Percentiles rank a stretch among this genome's conserved stretches.
Evolutionary conservation across 192 early-diverging fungal genomes (phyloP).

Genomic region (Coemansia javaensis): DNA sequence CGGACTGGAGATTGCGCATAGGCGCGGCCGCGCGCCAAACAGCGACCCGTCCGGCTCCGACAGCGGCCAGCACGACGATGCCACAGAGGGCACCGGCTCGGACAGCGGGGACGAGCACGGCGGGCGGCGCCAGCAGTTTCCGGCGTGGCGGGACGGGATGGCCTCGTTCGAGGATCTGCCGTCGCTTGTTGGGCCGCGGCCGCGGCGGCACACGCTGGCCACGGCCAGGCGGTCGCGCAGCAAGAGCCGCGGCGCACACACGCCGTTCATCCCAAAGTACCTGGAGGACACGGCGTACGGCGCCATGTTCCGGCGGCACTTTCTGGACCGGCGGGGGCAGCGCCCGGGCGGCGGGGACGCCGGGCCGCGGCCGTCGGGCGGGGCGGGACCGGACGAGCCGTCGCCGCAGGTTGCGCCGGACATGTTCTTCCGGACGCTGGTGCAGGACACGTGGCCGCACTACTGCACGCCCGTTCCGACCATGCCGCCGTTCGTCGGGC

Average conservation of each 20-base stretch:
- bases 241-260: slow-evolving; percentile 2
- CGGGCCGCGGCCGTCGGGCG: not conserved
- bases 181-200: slow-evolving; percentile 3
- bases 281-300: slow-evolving; percentile 40
- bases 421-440: slow-evolving; percentile 41
- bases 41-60: no score
- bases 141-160: not conserved
- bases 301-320: slow-evolving; percentile 4
- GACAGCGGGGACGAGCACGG: slow-evolving; percentile 1
- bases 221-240: not conserved
- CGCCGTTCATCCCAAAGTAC: slow-evolving; percentile 35
- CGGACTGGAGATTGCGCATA: not conserved
- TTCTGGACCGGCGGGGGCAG: not conserved
- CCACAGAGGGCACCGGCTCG: slow-evolving; percentile 1
- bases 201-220: not conserved
- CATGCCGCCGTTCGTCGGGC: slow-evolving; percentile 24
- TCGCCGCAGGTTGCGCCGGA: slow-evolving; percentile 25
- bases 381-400: not conserved
- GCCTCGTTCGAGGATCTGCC: slow-evolving; percentile 24
- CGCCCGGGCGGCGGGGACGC: not conserved
- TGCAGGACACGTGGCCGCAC: slow-evolving; percentile 48
- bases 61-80: slow-evolving; percentile 5
- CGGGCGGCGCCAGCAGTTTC: not conserved
- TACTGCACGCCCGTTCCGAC: slow-evolving; percentile 42
- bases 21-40: no score